A percentile compares a stretch with the other conserved stretches of the same genome.
Evolutionary conservation across 208 protist genomes (phyloP).

Genomic region (Phytomonas sp.): DNA sequence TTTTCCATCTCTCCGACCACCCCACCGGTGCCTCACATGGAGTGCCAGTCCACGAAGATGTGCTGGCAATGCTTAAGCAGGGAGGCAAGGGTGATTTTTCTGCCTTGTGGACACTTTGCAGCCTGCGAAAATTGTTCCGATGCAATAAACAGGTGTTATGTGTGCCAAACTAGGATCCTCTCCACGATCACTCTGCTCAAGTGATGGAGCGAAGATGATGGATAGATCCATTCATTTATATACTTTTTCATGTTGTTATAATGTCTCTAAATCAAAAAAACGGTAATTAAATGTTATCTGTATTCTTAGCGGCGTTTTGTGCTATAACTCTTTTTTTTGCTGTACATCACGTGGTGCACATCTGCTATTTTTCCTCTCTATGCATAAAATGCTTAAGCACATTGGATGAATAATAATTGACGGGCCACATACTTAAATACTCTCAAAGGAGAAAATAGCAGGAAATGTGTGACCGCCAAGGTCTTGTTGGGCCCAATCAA

Average conservation of each 20-base stretch:
- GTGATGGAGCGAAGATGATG: slow-evolving; percentile 1
- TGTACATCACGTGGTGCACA: neutral
- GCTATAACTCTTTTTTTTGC: neutral
- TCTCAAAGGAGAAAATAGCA: neutral
- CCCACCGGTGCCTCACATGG: slow-evolving; percentile 28
- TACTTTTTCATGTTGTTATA: neutral
- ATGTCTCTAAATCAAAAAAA: neutral
- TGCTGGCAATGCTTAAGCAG: slow-evolving; percentile 64
- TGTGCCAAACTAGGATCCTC: slow-evolving; percentile 40
- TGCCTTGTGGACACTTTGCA: slow-evolving; percentile 66
- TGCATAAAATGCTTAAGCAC: neutral
- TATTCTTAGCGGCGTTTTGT: slow-evolving; percentile 7
- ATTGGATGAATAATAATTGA: neutral
- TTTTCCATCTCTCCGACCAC: slow-evolving; percentile 39
- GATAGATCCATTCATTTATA: neutral
- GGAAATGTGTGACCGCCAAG: neutral
- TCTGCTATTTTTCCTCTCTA: neutral
- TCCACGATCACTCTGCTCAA: slow-evolving; percentile 36
- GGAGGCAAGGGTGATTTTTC: slow-evolving; percentile 49
- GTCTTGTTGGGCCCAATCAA: neutral
- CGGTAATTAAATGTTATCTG: slow-evolving; percentile 9
- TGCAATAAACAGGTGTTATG: slow-evolving; percentile 33
- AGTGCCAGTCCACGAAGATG: slow-evolving; percentile 52
- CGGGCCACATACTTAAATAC: neutral
- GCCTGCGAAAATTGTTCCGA: slow-evolving; percentile 43